These are phyloP conservation scores for Cucurbita argyrosperma DNA, from an alignment of 306 rosid genomes.

Conservation along the genomic window DNA sequence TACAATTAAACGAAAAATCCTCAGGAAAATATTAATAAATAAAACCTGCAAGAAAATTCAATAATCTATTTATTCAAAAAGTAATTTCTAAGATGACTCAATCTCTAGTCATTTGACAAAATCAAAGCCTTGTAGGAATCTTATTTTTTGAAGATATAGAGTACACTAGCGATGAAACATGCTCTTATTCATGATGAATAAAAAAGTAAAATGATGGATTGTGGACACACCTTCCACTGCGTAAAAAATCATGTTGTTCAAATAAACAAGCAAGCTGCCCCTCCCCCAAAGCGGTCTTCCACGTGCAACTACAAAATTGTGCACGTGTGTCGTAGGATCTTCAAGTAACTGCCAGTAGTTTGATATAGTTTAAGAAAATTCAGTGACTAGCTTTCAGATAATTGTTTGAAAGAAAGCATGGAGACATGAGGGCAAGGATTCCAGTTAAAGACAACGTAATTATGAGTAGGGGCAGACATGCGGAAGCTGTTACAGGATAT, in stretches of 20 bases:
- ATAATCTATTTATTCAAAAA: neutral
- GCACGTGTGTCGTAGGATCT: constrained; percentile 49
- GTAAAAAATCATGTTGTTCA: constrained; percentile 57
- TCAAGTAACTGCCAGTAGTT: constrained; percentile 40
- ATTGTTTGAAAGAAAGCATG: neutral
- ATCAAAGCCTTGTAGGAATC: neutral
- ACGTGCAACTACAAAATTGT: constrained; percentile 47
- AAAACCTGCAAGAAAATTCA: neutral
- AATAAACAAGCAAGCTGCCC: constrained; percentile 50
- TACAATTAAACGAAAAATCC: constrained; percentile 2
- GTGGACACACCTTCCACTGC: constrained; percentile 45
- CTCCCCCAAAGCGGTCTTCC: constrained; percentile 66
- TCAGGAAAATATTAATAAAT: neutral
- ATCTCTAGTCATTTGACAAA: neutral
- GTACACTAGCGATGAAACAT: neutral
- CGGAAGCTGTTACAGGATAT: neutral
- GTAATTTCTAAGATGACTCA: neutral
- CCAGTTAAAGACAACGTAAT: neutral
- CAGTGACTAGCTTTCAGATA: neutral
- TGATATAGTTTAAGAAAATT: constrained; percentile 1
- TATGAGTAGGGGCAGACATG: neutral
- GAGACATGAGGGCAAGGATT: neutral
- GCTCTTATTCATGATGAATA: neutral
- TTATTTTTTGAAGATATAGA: neutral
- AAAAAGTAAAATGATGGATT: constrained; percentile 7